Base-by-base conservation (phyloP, 2,329 filamentous ascomycete species). In the Ophiocordyceps sinensis region DNA sequence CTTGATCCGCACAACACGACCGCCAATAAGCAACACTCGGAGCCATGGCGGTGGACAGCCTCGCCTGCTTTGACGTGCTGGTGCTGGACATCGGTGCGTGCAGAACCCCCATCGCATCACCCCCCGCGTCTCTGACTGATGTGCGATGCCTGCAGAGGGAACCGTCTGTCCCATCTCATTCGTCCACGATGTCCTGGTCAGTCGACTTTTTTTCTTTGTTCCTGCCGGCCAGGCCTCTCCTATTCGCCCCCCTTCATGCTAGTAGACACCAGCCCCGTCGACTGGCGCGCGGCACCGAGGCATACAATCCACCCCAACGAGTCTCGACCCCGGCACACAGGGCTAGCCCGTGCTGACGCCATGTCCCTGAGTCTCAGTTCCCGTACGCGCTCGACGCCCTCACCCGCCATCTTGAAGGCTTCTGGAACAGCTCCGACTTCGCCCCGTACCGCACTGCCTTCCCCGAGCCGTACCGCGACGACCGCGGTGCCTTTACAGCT, bases 121-220 rank as follows among this genome's bases (percentile, higher is more conserved):
- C 37, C 36, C 28, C 38, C 31, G 37, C 30, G 32, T 10, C 14
- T 35, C 32, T 35, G 32, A 35, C 29, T 35, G 13, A 29, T 19
- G 36, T 26, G 4, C 32, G 5, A 14, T 14, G 15, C 30, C 40
- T 29, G 37, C 37, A 88, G 83, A 88, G 71, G 83, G 84, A 47
- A 88, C 84, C 39, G 78, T 88, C 47, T 87, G 82, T 60, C 81
- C 82, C 51, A 86, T 88, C 58, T 85, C 80, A 51, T 88, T 88
- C 62, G 84, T 88, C 62, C 85, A 85, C 64, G 80, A 87, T 59
- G 76, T 84, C 49, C 67, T 88, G 65, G 84, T 88, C 76, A 74
- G 82, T 65, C 38, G 38, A n/a, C 12, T 21, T 9, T 21, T 12
- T 17, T n/a, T n/a, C 23, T 17, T 17, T 14, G n/a, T 35, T 35